Percentiles rank a stretch among this genome's conserved stretches.
Evolutionary conservation across 2,329 filamentous ascomycete genomes (phyloP).

Genomic region (Fusarium sp.): DNA sequence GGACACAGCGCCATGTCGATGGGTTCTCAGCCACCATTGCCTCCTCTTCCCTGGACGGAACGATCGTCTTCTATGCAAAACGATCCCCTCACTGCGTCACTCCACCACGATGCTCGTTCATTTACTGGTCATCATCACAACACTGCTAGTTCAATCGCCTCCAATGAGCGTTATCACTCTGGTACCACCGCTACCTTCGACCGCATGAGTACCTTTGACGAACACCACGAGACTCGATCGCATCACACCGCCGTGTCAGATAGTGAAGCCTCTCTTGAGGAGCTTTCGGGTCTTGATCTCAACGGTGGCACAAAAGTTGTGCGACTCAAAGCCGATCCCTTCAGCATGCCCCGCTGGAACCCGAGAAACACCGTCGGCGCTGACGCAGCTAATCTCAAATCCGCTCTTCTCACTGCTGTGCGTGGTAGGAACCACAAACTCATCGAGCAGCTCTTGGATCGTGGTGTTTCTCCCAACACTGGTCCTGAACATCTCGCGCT

Average conservation of each 20-base stretch:
- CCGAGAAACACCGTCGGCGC: conserved; percentile 59
- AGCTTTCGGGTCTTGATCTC: conserved; percentile 55
- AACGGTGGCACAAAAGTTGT: conserved; percentile 56
- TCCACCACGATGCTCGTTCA: conserved; percentile 29
- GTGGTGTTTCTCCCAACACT: conserved; percentile 65
- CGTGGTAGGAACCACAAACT: conserved; percentile 67
- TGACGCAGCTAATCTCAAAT: conserved; percentile 58
- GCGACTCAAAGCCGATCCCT: conserved; percentile 62
- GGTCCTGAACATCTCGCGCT: conserved; percentile 61
- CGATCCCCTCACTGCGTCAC: conserved; percentile 12
- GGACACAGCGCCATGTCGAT: conserved; percentile 16
- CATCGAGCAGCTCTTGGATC: conserved; percentile 68
- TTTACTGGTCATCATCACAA: conserved; percentile 25
- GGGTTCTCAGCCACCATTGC: conserved; percentile 38
- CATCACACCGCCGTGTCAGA: conserved; percentile 43
- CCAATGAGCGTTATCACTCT: conserved; percentile 47
- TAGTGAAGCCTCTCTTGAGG: conserved; percentile 47
- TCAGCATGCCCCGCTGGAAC: conserved; percentile 63
- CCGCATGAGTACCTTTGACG: conserved; percentile 48
- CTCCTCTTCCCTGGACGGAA: conserved; percentile 45
- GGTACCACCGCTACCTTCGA: conserved; percentile 44
- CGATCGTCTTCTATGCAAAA: conserved; percentile 35
- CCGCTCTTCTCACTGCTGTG: conserved; percentile 65
- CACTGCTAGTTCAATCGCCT: conserved; percentile 49
- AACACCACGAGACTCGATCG: conserved; percentile 45